Base-by-base conservation (phyloP, 2,329 filamentous ascomycete species). In the Colletotrichum agaves region DNA sequence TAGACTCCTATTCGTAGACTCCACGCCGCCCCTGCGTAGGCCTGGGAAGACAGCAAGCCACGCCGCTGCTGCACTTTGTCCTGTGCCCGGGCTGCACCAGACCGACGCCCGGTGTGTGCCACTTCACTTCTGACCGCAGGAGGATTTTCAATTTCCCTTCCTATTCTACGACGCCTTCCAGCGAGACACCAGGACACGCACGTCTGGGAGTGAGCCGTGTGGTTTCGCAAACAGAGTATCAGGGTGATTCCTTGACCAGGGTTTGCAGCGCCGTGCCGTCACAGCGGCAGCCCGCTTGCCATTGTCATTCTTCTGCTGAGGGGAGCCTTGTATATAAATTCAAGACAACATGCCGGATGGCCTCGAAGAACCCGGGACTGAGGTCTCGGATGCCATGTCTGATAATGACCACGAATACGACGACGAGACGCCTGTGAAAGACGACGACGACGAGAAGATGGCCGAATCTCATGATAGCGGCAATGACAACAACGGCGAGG, bases 361-460 rank as follows among this genome's bases (percentile, higher is more conserved):
- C 71, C 79, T 84, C 75, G 84, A 85, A 66, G 79, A 83, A 73
- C 83, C 82, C 77, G 82, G 82, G 74, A 80, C 81, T 76, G 85
- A 88, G 73, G 82, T 86, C 78, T 88, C 86, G 77, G 86, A 86
- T 81, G 81, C 79, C 72, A 81, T 86, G 82, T 88, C 87, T 76
- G 87, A 88, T 74, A 86, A 85, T 78, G 85, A 87, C 71, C 83
- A 87, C 80, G 86, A 87, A 72, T 83, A 83, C 77, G 81, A 84
- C 76, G 81, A 82, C 72, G 84, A 85, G 62, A 77, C 78, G 61
- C 75, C 75, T 63, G 73, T 77, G 63, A 85, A 82, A 73, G 79
- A 83, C 77, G 78, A 83, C 73, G 81, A 85, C 78, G 83, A 85
- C 71, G 62, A 69, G 27, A 87, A 81, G 72, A 87, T 87, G 84